A percentile compares a stretch with the other conserved stretches of the same genome.
phyloP scores from a whole-genome alignment of 352 stramenopile species.

The Globisporangium cylindrosporum region DNA sequence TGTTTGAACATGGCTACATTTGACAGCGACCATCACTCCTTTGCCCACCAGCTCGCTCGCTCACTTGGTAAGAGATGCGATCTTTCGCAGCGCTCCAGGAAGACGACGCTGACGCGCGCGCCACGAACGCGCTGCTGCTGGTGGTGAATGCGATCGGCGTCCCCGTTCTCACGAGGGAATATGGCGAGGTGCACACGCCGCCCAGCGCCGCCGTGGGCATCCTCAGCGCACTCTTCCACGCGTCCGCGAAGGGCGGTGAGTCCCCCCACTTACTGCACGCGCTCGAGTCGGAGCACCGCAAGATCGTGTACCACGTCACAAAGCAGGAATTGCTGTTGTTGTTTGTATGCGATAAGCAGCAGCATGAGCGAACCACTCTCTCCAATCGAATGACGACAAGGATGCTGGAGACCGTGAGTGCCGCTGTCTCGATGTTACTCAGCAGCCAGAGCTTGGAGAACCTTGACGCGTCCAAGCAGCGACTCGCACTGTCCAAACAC shows the following conservation, averaged over 20 bases:
- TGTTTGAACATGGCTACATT: constrained; percentile 16
- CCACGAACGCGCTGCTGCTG: constrained; percentile 38
- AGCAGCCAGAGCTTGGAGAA: constrained; percentile 19
- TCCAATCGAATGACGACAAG: constrained; percentile 10
- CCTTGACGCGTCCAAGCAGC: constrained; percentile 34
- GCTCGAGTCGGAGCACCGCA: constrained; percentile 31
- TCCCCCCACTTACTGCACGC: constrained; percentile 18
- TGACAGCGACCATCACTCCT: background rate
- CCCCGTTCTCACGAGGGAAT: constrained; percentile 44
- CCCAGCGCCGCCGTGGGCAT: constrained; percentile 49
- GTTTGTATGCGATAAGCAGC: constrained; percentile 25
- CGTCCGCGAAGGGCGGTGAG: constrained; percentile 19
- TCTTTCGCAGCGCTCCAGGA: constrained; percentile 7
- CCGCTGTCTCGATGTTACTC: constrained; percentile 23
- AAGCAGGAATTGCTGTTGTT: constrained; percentile 31
- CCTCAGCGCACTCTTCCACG: constrained; percentile 48
- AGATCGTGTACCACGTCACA: constrained; percentile 31
- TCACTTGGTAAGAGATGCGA: constrained; percentile 6
- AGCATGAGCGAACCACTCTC: background rate
- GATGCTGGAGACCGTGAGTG: constrained; percentile 31
- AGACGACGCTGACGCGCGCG: constrained; percentile 10
- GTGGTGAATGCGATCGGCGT: constrained; percentile 48
- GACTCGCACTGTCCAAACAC: constrained; percentile 29
- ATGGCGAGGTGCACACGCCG: constrained; percentile 37
- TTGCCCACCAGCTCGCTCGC: background rate